Percentiles rank a stretch among this genome's conserved stretches.
Evolutionary conservation across 352 stramenopile genomes (phyloP).

Genomic region (Globisporangium iwayamae): DNA sequence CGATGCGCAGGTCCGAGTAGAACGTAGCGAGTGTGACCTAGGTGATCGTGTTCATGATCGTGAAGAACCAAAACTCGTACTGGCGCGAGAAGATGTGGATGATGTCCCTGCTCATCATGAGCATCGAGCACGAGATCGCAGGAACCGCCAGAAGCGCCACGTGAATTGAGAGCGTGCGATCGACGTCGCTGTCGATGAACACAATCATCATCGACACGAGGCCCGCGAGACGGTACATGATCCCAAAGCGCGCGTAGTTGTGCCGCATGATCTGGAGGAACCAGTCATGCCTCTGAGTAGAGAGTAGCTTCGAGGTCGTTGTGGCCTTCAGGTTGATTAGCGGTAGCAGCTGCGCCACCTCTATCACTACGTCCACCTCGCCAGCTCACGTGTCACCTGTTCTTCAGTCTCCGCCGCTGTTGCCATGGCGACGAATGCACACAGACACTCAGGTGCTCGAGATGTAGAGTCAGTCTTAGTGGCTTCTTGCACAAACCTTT

Average conservation of each 20-base stretch:
- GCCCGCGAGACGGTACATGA: constrained; percentile 6
- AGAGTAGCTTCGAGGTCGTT: neutral
- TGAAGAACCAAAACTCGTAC: constrained; percentile 21
- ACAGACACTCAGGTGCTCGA: too few species aligned
- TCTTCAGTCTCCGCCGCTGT: neutral
- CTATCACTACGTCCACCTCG: constrained; percentile 10
- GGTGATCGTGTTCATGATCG: constrained; percentile 15
- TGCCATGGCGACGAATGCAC: too few species aligned
- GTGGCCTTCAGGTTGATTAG: constrained; percentile 8
- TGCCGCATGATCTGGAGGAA: constrained; percentile 10
- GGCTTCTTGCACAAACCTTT: too few species aligned
- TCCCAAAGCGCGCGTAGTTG: constrained; percentile 7
- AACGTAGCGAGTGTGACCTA: constrained; percentile 8
- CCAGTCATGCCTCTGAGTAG: neutral
- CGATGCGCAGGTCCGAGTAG: constrained; percentile 9
- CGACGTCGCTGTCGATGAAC: neutral
- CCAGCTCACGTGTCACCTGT: neutral
- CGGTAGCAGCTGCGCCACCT: constrained; percentile 4
- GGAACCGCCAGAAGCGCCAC: neutral
- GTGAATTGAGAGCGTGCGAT: neutral
- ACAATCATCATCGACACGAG: constrained; percentile 8
- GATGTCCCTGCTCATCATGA: constrained; percentile 10
- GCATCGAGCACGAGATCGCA: constrained; percentile 7
- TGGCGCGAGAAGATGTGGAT: neutral
- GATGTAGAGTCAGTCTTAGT: too few species aligned